Base-by-base conservation (phyloP, 2,329 filamentous ascomycete genomes). In the Drechslerella coelobrocha region DNA sequence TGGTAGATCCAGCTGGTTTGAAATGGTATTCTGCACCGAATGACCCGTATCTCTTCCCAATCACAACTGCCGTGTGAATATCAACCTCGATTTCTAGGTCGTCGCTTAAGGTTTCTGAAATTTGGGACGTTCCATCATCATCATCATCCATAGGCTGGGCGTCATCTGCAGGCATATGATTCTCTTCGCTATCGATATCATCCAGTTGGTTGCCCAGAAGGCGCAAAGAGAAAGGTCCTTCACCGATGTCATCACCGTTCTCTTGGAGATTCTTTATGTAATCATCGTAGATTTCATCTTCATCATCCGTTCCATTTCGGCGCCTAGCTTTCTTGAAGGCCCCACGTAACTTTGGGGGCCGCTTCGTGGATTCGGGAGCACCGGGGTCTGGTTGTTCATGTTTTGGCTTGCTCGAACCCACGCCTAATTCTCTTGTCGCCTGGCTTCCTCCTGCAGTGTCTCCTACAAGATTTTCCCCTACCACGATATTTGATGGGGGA, bases 211-310 rank as follows among this genome's bases (percentile, higher is more conserved):
- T 52, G 26, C 52, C 65, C 3, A 69, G 47, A 3, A 53, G 47
- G 3, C 65, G 57, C 21, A 69, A 26, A 5, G 57, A 57, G 17
- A 59, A 41, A n/a, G 41, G 4, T n/a, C n/a, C n/a, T 2, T 14
- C 21, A 10, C 12, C 29, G 3, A 19, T 8, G 29, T 56, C 52
- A n/a, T 48, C 52, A 10, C 56, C 65, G 37, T 69, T 57, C 9
- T 69, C 65, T 37, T 48, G 43, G 9, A 69, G 19, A 19, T 69
- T 69, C 24, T 24, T 23, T n/a, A 69, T 69, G 26, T 69, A 69
- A 26, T 69, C 65, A 7, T 29, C 34, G 8, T 57, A 14, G 14
- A 62, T 59, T 3, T 57, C 65, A 19, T 62, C 65, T 2, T 61
- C 57, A n/a, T 61, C 31, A 6, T 53, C 23, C 5, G 24, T 34